Conservation (phyloP, 73 alveolate species). For the Symbiodinium pilosum region DNA sequence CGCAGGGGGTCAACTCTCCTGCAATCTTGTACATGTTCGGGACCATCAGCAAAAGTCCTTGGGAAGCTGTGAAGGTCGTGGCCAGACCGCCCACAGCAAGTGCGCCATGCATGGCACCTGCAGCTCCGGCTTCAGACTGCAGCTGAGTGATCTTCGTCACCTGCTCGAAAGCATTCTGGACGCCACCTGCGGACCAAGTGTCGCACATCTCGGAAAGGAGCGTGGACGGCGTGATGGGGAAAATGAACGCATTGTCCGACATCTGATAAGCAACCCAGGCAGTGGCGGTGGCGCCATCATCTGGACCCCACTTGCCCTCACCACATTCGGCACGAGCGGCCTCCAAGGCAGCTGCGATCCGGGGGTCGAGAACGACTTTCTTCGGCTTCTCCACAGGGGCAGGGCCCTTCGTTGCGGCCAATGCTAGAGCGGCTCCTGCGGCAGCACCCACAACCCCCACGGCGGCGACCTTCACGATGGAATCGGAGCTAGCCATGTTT, state of each 20-base stretch:
- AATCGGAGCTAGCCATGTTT: neutral
- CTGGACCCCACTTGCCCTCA: slow-evolving; percentile 91
- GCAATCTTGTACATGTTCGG: slow-evolving; percentile 94
- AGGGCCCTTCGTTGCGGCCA: neutral
- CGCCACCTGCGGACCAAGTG: slow-evolving; percentile 93
- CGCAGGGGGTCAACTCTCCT: slow-evolving; percentile 91
- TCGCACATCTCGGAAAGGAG: slow-evolving; percentile 92
- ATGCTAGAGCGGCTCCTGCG: slow-evolving; percentile 4
- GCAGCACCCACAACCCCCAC: neutral
- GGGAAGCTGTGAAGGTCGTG: slow-evolving; percentile 95
- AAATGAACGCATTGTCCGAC: slow-evolving; percentile 95
- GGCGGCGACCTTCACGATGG: neutral
- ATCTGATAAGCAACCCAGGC: slow-evolving; percentile 94
- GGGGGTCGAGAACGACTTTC: slow-evolving; percentile 57
- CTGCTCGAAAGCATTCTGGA: slow-evolving; percentile 26
- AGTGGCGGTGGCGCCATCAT: slow-evolving; percentile 94
- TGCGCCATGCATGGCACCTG: slow-evolving; percentile 91
- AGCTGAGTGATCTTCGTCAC: slow-evolving; percentile 75
- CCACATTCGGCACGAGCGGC: slow-evolving; percentile 87
- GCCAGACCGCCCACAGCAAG: slow-evolving; percentile 82
- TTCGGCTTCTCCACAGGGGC: slow-evolving; percentile 56
- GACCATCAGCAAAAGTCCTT: slow-evolving; percentile 91
- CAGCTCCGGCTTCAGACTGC: slow-evolving; percentile 94
- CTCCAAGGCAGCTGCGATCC: slow-evolving; percentile 14
- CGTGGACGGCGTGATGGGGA: slow-evolving; percentile 95